A percentile compares a stretch with the other conserved stretches of the same genome.
Evolutionary conservation across 495 filamentous ascomycete species (phyloP).

Genomic region (Xylaria bambusicola): DNA sequence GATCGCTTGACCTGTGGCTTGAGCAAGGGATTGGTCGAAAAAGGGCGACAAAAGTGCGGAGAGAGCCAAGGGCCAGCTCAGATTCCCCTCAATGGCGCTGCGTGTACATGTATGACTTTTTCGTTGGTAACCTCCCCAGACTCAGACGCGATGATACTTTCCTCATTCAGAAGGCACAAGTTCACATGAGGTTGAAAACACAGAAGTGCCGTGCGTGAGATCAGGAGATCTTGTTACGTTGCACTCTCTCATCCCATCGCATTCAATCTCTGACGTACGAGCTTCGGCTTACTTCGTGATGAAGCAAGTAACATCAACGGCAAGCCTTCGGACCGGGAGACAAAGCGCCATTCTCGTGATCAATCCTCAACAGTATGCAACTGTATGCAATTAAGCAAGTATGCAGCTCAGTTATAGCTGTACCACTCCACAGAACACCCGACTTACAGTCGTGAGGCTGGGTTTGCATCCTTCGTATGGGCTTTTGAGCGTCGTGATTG

Average conservation of each 20-base stretch:
- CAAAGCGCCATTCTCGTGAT: neutral
- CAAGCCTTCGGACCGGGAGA: neutral
- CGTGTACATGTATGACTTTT: neutral
- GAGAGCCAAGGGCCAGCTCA: neutral
- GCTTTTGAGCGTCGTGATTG: too few relatives aligned
- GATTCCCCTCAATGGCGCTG: slow-evolving; percentile 1
- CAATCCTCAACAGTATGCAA: neutral
- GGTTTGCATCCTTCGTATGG: neutral
- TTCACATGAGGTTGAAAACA: slow-evolving; percentile 11
- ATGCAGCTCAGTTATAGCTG: neutral
- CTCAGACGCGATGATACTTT: slow-evolving; percentile 12
- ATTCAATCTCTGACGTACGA: neutral
- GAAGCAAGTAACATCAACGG: neutral
- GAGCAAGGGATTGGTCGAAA: slow-evolving; percentile 7
- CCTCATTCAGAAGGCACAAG: slow-evolving; percentile 6
- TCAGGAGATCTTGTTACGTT: slow-evolving; percentile 14
- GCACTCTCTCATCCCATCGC: neutral
- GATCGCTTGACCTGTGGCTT: slow-evolving; percentile 5
- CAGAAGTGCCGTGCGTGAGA: neutral
- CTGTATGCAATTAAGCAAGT: slow-evolving; percentile 1
- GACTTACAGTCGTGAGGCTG: neutral
- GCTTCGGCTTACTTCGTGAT: neutral
- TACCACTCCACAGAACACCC: slow-evolving; percentile 10
- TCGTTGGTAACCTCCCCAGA: neutral
- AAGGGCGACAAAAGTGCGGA: neutral